Conservation (phyloP, 805 yeast species). For the Monosporozyma servazzii region DNA sequence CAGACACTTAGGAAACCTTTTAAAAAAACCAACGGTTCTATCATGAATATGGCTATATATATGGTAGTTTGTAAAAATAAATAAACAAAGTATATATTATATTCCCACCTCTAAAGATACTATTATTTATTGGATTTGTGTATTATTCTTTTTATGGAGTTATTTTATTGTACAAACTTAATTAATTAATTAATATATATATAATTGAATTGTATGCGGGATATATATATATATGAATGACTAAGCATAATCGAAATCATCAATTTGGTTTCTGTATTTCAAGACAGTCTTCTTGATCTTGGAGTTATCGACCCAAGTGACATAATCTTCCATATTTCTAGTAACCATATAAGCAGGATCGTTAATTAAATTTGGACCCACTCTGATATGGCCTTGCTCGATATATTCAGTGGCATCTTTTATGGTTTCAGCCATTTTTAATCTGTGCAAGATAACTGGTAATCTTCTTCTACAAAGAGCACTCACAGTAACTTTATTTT, state of each 20-base stretch:
- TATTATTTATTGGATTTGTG: neutral
- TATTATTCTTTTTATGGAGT: neutral
- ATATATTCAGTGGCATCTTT: constrained; percentile 84
- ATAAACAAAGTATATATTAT: neutral
- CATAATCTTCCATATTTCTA: constrained; percentile 87
- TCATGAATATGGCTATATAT: neutral
- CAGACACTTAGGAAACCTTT: neutral
- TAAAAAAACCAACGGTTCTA: neutral
- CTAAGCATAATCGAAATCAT: constrained; percentile 38
- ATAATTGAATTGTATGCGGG: no score
- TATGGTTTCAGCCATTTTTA: constrained; percentile 87
- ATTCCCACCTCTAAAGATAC: neutral
- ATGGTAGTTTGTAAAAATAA: neutral
- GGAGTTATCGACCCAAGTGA: constrained; percentile 95
- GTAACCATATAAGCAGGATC: constrained; percentile 94
- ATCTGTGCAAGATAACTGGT: constrained; percentile 88
- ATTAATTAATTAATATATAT: no score
- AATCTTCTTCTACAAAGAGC: constrained; percentile 87
- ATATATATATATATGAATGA: neutral
- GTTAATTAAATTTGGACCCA: constrained; percentile 91
- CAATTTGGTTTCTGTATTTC: constrained; percentile 71
- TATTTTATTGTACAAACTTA: neutral
- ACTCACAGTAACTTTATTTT: constrained; percentile 84
- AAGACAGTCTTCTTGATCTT: constrained; percentile 86
- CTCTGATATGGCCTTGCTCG: constrained; percentile 96